phyloP scores from a whole-genome alignment of 257 asterid genomes.

The Solanum acaule region DNA sequence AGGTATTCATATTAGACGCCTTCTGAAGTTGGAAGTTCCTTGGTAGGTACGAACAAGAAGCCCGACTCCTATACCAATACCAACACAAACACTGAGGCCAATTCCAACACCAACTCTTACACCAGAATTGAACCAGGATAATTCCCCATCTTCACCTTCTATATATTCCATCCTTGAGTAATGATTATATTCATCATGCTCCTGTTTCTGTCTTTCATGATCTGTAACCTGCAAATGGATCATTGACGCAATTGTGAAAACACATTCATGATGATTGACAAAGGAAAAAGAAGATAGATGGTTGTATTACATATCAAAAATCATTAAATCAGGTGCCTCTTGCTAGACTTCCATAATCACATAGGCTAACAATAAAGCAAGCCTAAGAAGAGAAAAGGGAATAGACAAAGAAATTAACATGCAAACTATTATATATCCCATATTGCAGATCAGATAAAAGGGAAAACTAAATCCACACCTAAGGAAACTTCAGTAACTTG shows the following conservation, averaged over 20 bases:
- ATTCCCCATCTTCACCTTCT: constrained; percentile 54
- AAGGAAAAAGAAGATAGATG: background rate
- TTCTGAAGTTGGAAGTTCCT: constrained; percentile 52
- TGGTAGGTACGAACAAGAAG: constrained; percentile 60
- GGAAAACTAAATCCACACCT: background rate
- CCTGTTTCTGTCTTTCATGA: constrained; percentile 10
- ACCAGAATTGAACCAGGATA: constrained; percentile 74
- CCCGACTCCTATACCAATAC: constrained; percentile 71
- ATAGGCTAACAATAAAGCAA: background rate
- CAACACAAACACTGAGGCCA: constrained; percentile 61
- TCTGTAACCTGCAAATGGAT: constrained; percentile 24
- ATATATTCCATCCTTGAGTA: constrained; percentile 27
- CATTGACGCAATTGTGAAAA: background rate
- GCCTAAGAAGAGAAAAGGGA: background rate
- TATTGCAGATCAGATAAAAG: background rate
- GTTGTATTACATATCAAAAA: background rate
- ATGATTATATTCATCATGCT: constrained; percentile 19
- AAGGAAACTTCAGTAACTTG: background rate
- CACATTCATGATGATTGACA: background rate
- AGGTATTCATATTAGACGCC: constrained; percentile 31
- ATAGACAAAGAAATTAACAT: background rate
- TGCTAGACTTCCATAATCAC: background rate
- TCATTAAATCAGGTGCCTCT: background rate
- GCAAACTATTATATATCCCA: background rate
- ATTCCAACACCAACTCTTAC: constrained; percentile 70